Percentiles rank a stretch among this genome's conserved stretches.
These are phyloP conservation scores for Fusarium mexicanum DNA, from an alignment of 2,329 filamentous ascomycete genomes.

Conservation along the genomic window DNA sequence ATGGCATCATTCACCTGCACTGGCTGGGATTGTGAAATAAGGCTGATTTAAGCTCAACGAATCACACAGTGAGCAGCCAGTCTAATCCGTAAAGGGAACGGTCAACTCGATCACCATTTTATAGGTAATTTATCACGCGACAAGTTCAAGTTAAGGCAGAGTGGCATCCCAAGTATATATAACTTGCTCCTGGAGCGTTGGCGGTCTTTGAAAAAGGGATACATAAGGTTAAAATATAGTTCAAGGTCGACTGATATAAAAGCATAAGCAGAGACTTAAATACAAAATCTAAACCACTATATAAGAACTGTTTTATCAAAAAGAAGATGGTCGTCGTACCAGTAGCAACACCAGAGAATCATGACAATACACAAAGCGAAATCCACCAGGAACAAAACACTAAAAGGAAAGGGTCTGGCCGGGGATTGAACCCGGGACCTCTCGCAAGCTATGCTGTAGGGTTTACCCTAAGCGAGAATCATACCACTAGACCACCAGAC, in stretches of 20 bases:
- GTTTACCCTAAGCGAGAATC: conserved; percentile 74
- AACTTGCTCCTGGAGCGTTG: background rate
- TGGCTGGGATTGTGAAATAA: background rate
- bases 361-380: background rate
- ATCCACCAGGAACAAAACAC: background rate
- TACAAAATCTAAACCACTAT: no score
- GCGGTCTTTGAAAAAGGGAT: no score
- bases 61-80: background rate
- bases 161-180: background rate
- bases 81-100: background rate
- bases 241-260: no score
- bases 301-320: background rate
- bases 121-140: background rate
- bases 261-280: background rate
- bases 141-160: background rate
- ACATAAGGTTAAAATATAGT: no score
- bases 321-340: background rate
- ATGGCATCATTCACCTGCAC: background rate
- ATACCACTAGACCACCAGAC: conserved; percentile 73
- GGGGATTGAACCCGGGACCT: conserved; percentile 60
- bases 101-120: background rate
- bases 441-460: conserved; percentile 53
- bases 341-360: background rate
- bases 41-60: conserved; percentile 26
- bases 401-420: conserved; percentile 53